Evolutionary conservation across 2,329 filamentous ascomycete species (phyloP), one percentile per base, ranked within the genome.

Genomic region (Didymella pinodella): DNA sequence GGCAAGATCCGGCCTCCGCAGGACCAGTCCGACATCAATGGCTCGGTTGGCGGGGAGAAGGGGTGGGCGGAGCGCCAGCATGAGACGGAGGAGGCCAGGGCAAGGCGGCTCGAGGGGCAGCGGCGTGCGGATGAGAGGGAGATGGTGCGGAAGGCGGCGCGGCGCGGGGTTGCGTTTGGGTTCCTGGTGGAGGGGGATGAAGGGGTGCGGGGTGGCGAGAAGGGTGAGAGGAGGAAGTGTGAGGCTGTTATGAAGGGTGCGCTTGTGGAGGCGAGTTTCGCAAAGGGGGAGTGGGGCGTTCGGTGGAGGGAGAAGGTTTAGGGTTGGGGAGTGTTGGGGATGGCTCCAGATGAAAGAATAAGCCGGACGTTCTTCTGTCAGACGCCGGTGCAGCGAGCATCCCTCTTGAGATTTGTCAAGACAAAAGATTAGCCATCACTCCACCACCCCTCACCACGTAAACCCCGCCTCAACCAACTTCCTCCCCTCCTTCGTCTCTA

Each of bases 121-220:
- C 78, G 74, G 57, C 71, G 74, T 44, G 81, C 81, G 4, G 78
- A 81, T 57, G 79, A 82, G 70, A 75, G 83, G 25, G 87, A 90
- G 70, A 80, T 87, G 77, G 82, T 89, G 46, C 81, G 84, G 28
- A 83, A 83, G n/a, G 87, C 86, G 0, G 88, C 88, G 1, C 83
- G 88, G 65, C 80, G 87, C 22, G 83, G 82, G 1, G 84, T 84
- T 56, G 84, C 84, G 0, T 86, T 87, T 75, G 84, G 85, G 1
- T 80, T 86, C 31, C 53, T 67, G 1, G 70, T 76, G 2, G 61
- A 71, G 10, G 66, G 41, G 1, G 50, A 45, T 1, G 59, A 44
- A 6, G 58, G 53, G 0, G 57, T 48, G n/a, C 40, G 52, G n/a
- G 59, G 51, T 46, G 58, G 45, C 8, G 61, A 59, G 2, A 62